Evolutionary conservation across 805 yeast species (phyloP), one percentile per base, ranked within the genome.

Genomic region (Hanseniaspora thailandica): DNA sequence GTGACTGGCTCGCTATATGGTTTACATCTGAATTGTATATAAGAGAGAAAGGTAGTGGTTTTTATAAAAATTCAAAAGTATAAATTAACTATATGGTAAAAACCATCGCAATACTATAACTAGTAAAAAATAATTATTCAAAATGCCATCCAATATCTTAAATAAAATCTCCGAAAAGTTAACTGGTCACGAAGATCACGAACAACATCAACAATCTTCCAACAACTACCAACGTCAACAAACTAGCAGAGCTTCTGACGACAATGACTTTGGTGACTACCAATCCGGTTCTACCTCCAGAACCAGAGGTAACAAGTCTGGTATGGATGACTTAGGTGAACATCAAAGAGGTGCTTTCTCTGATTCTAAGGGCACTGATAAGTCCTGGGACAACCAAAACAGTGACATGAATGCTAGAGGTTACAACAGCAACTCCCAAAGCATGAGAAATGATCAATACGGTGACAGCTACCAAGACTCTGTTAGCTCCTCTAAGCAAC

Each of bases 121-220:
- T n/a, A n/a, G n/a, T n/a, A 22, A 1, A 22, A 22, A 45, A 3
- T 20, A 34, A 33, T 2, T 13, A 46, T 15, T n/a, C 30, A 54
- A 33, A 41, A 65, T 65, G 69, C 53, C 53, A 17, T 64, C 69
- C 30, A 63, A 64, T 46, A 51, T 64, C 56, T 44, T 65, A 35
- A 65, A 64, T 59, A 65, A 65, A 47, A 56, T 66, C 20, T 55
- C 64, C 26, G 69, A 65, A 39, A 65, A 66, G 45, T 51, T 65
- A 41, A 61, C 63, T 41, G 62, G 64, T 23, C 36, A 50, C 39
- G 58, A 59, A 47, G 60, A 59, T 40, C 40, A 54, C 28, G 49
- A 58, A 19, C 45, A 45, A 33, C 54, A 20, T 20, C 35, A n/a
- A n/a, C n/a, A 26, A 1, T 43, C 46, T 6, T 43, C 46, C 17